A percentile compares a stretch with the other conserved stretches of the same genome.
Conservation (phyloP, 192 early-diverging fungal species). For the Gonapodya prolifera region DNA sequence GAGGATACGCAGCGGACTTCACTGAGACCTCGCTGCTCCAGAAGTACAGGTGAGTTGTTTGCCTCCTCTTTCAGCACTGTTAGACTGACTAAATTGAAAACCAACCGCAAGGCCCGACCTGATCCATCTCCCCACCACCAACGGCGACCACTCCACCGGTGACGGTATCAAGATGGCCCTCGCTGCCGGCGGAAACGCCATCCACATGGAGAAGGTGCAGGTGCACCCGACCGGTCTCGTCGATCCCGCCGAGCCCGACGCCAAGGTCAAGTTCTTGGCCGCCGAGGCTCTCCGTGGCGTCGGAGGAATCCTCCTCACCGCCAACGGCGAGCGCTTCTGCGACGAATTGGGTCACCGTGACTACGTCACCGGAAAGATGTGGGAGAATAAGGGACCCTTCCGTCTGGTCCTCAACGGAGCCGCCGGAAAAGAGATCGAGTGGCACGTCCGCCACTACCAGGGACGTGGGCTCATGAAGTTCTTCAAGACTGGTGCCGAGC, state of each 20-base stretch:
- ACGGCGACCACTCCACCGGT: conserved; percentile 88
- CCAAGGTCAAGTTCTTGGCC: conserved; percentile 87
- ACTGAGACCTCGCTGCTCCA: conserved; percentile 58
- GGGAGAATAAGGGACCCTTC: conserved; percentile 73
- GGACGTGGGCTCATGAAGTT: conserved; percentile 81
- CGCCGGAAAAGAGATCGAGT: conserved; percentile 78
- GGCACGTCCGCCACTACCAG: conserved; percentile 69
- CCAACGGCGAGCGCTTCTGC: conserved; percentile 74
- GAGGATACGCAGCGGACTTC: conserved; percentile 92
- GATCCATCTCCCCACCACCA: conserved; percentile 66
- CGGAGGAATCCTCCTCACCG: conserved; percentile 74
- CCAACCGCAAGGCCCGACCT: conserved; percentile 21
- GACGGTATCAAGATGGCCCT: conserved; percentile 85
- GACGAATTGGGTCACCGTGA: conserved; percentile 91
- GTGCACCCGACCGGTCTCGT: conserved; percentile 96
- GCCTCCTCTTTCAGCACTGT: conserved; percentile 29
- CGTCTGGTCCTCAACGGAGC: conserved; percentile 71
- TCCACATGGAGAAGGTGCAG: conserved; percentile 94
- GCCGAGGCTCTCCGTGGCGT: conserved; percentile 91
- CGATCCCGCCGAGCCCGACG: conserved; percentile 73
- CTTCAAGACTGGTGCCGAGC: conserved; percentile 56
- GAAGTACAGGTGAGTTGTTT: conserved; percentile 71
- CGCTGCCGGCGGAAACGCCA: conserved; percentile 65
- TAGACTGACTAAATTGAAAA: conserved; percentile 1
- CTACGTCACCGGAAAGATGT: conserved; percentile 82